Percentiles rank a stretch among this genome's conserved stretches.
These are phyloP conservation scores for Metroxylon sagu DNA, from an alignment of 176 grass and related monocot species.

Conservation along the genomic window DNA sequence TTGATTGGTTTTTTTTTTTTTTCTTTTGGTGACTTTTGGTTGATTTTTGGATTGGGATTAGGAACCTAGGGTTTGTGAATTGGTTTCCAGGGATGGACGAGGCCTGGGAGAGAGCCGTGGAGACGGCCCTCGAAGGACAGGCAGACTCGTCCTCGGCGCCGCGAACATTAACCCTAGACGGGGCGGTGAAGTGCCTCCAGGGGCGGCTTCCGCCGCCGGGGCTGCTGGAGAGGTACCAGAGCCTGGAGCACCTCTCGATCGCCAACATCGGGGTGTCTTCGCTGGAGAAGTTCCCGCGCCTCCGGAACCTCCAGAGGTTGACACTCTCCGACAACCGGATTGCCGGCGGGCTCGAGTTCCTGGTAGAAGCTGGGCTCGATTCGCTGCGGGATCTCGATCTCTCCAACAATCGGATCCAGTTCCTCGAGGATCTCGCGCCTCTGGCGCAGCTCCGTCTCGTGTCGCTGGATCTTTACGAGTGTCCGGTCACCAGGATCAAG, in stretches of 20 bases:
- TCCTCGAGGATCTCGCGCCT: constrained; percentile 65
- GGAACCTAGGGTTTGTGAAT: constrained; percentile 2
- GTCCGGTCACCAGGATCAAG: constrained; percentile 69
- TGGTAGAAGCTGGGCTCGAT: constrained; percentile 65
- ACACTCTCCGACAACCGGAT: constrained; percentile 95
- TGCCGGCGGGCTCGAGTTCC: constrained; percentile 70
- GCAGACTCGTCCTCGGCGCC: constrained; percentile 26
- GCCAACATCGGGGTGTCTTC: constrained; percentile 70
- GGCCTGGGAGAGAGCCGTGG: constrained; percentile 90
- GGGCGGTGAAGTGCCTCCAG: constrained; percentile 80
- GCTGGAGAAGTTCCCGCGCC: constrained; percentile 67
- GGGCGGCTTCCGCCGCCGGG: constrained; percentile 60
- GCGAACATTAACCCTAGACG: constrained; percentile 75
- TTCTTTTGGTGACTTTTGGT: background rate
- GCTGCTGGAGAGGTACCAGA: constrained; percentile 77
- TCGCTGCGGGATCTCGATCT: constrained; percentile 82
- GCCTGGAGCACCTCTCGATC: constrained; percentile 82
- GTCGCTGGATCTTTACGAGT: constrained; percentile 93
- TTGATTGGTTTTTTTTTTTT: background rate
- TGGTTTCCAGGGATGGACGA: constrained; percentile 44
- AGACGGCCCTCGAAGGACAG: constrained; percentile 52
- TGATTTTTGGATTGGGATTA: background rate
- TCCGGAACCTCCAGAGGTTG: constrained; percentile 70
- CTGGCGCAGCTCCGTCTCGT: constrained; percentile 65
- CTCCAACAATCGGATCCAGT: constrained; percentile 88